A percentile compares a stretch with the other conserved stretches of the same genome.
phyloP scores from a whole-genome alignment of 2,329 filamentous ascomycete genomes.

The Diaporthe destruens region DNA sequence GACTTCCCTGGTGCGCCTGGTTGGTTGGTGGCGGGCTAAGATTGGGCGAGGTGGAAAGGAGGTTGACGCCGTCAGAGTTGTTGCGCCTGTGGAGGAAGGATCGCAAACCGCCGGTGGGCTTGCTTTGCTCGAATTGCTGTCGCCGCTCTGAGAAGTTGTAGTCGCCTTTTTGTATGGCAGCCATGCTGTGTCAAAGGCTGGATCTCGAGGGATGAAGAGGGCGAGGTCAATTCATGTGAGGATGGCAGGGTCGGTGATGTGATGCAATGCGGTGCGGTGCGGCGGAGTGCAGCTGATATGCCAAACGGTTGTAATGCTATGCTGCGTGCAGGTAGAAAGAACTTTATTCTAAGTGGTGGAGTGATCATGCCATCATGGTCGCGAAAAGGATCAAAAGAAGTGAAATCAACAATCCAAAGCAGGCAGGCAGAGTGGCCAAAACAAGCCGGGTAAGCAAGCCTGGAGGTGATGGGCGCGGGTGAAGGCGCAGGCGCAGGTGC shows the following conservation, averaged over 20 bases:
- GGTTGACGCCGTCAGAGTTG: constrained; percentile 38
- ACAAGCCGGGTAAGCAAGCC: constrained; percentile 28
- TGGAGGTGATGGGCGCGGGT: neutral
- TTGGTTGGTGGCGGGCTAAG: constrained; percentile 3
- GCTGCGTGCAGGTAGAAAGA: constrained; percentile 2
- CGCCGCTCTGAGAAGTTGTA: constrained; percentile 41
- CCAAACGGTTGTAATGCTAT: constrained; percentile 6
- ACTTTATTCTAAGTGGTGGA: constrained; percentile 10
- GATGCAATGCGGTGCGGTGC: neutral
- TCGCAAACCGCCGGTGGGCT: constrained; percentile 34
- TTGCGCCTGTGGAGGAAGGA: constrained; percentile 41
- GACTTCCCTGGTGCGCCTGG: constrained; percentile 16
- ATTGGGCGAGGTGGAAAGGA: constrained; percentile 33
- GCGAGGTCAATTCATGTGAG: constrained; percentile 32
- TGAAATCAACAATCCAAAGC: constrained; percentile 21
- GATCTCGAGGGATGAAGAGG: neutral
- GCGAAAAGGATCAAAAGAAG: neutral
- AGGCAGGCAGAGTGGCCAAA: neutral
- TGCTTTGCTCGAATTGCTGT: constrained; percentile 41
- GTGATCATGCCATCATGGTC: constrained; percentile 27
- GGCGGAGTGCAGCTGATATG: constrained; percentile 7
- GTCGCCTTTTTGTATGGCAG: constrained; percentile 39
- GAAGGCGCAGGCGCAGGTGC: neutral
- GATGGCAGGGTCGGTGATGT: neutral
- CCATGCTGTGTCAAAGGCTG: constrained; percentile 38